These are phyloP conservation scores for Leccinum pellstonianum DNA, from an alignment of 768 basidiomycete species.

Conservation along the genomic window DNA sequence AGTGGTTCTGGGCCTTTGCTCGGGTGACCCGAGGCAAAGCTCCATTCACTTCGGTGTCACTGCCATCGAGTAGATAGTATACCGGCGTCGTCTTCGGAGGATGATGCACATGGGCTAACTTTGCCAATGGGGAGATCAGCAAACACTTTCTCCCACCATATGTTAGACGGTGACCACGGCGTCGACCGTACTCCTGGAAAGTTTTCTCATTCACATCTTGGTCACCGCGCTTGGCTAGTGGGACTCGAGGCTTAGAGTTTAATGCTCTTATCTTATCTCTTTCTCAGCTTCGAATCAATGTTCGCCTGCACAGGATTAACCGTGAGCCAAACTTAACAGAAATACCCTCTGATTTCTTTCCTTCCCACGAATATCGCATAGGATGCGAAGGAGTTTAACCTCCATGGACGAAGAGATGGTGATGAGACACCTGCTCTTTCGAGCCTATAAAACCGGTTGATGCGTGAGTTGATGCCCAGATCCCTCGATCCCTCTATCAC, in stretches of 20 bases:
- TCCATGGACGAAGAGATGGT: not conserved
- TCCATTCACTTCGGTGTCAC: not conserved
- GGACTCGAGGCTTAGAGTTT: not conserved
- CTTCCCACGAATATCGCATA: not conserved
- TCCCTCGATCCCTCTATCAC: not conserved
- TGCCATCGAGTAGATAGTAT: not conserved
- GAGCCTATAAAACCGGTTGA: not conserved
- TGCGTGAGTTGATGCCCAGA: not conserved
- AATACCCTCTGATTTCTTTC: constrained; percentile 1
- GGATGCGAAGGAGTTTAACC: not conserved
- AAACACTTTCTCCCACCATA: not conserved
- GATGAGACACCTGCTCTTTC: not conserved
- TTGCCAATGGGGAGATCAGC: not conserved
- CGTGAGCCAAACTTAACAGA: constrained; percentile 8
- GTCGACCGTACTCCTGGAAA: not conserved
- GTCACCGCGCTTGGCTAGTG: not conserved
- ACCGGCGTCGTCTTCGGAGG: not conserved
- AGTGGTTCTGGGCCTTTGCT: not conserved
- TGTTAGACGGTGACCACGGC: not conserved
- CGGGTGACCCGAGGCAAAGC: not conserved
- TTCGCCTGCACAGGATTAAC: not conserved
- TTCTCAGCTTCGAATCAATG: constrained; percentile 7
- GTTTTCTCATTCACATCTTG: constrained; percentile 2
- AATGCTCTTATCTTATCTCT: constrained; percentile 9
- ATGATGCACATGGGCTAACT: not conserved